Evolutionary conservation across 805 yeast species (phyloP).

Genomic region (Lipomyces sp.): DNA sequence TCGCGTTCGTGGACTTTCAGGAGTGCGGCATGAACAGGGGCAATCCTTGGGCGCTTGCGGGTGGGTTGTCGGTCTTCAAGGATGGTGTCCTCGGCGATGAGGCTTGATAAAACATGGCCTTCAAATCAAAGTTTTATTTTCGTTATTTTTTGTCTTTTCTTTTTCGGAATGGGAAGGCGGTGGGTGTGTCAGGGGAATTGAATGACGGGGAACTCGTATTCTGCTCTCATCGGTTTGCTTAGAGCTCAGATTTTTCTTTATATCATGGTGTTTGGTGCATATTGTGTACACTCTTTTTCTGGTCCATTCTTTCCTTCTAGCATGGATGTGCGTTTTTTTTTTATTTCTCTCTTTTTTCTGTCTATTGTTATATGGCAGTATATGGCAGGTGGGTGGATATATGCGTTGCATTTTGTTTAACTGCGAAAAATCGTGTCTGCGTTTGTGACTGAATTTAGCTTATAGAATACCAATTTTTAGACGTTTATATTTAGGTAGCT

Average conservation of each 20-base stretch:
- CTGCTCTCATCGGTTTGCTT: not conserved
- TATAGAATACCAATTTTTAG: no score
- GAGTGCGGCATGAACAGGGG: conserved; percentile 28
- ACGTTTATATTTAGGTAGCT: no score
- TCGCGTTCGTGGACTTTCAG: conserved; percentile 31
- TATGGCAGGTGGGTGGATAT: no score
- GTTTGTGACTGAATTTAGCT: no score
- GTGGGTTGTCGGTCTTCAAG: conserved; percentile 4
- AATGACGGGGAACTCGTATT: not conserved
- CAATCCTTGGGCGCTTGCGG: conserved; percentile 24
- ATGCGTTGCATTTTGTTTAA: no score
- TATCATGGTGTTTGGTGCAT: no score
- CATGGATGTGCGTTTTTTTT: not conserved
- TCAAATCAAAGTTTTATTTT: not conserved
- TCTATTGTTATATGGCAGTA: no score
- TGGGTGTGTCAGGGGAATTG: not conserved
- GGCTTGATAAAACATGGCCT: not conserved
- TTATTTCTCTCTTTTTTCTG: no score
- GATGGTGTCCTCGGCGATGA: conserved; percentile 3
- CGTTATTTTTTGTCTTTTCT: not conserved
- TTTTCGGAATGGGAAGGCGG: not conserved
- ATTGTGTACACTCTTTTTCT: no score
- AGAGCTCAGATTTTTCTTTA: no score
- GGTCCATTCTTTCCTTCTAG: no score
- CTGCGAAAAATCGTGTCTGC: no score